Conservation (phyloP, 805 yeast species). For the Saccharomyces mikatae region DNA sequence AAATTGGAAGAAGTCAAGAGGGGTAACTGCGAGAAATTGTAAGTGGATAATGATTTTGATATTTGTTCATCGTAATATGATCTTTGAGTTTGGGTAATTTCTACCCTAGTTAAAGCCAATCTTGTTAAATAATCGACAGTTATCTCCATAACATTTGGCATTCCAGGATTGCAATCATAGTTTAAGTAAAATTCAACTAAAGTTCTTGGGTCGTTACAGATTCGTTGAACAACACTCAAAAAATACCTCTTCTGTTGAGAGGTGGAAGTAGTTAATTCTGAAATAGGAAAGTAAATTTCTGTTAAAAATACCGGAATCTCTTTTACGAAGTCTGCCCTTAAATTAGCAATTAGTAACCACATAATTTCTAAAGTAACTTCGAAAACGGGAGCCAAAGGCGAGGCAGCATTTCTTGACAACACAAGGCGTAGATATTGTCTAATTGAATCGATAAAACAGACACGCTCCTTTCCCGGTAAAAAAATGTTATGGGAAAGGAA, state of each 20-base stretch:
- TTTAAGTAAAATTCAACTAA: constrained; percentile 88
- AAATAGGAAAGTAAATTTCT: constrained; percentile 88
- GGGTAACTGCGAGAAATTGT: constrained; percentile 67
- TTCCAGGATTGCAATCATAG: constrained; percentile 81
- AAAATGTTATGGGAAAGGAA: constrained; percentile 55
- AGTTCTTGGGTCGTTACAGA: constrained; percentile 83
- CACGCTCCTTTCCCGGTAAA: constrained; percentile 46
- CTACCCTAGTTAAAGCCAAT: constrained; percentile 62
- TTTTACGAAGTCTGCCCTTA: constrained; percentile 80
- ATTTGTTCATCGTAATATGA: constrained; percentile 43
- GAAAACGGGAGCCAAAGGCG: constrained; percentile 83
- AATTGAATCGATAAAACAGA: constrained; percentile 66
- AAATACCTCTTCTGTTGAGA: constrained; percentile 88
- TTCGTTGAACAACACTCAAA: constrained; percentile 67
- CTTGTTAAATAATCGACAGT: constrained; percentile 66
- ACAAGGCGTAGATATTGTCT: constrained; percentile 78
- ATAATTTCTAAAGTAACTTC: constrained; percentile 88
- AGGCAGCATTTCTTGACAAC: constrained; percentile 85
- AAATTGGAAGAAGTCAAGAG: constrained; percentile 64
- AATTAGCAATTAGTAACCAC: constrained; percentile 77
- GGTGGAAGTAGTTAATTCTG: constrained; percentile 86
- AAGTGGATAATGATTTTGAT: constrained; percentile 58
- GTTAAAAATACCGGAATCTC: constrained; percentile 91
- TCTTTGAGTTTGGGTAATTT: constrained; percentile 62
- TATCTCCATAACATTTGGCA: constrained; percentile 80